Base-by-base conservation (phyloP, 257 asterid genomes). In the Plectranthus barbatus region DNA sequence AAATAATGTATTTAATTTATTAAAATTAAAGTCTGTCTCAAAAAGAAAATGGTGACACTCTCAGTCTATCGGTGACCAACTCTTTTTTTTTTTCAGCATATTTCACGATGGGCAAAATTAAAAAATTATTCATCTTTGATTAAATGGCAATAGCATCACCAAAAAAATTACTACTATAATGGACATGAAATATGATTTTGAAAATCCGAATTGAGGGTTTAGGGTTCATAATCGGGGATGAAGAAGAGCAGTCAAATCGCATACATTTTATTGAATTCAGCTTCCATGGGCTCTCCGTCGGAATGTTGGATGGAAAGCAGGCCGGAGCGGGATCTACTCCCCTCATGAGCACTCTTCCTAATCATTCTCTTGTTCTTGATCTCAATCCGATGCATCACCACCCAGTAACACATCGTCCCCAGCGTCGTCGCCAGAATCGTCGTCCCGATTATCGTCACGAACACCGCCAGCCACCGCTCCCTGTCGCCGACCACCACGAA, bases 181-280 rank as follows among this genome's bases (percentile, higher is more conserved):
- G n/a, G n/a, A n/a, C n/a, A n/a, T n/a, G n/a, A n/a, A n/a, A n/a
- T n/a, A n/a, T n/a, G n/a, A n/a, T n/a, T n/a, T n/a, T n/a, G n/a
- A n/a, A n/a, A n/a, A n/a, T n/a, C n/a, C n/a, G n/a, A n/a, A n/a
- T n/a, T n/a, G n/a, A n/a, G n/a, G n/a, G n/a, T n/a, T n/a, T n/a
- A n/a, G n/a, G n/a, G n/a, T n/a, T n/a, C n/a, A n/a, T n/a, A n/a
- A n/a, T n/a, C n/a, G n/a, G n/a, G n/a, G n/a, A n/a, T n/a, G n/a
- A n/a, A n/a, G n/a, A n/a, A 15, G 11, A 9, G 5, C 8, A 9
- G 23, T 75, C 75, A 90, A 72, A 90, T 87, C n/a, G 97, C 97
- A 76, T 90, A 90, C 85, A 90, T 90, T 53, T 76, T 83, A 83
- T 87, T 83, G 78, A 66, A 84, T 5, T 86, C 90, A 48, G 51